A percentile compares a stretch with the other conserved stretches of the same genome.
Evolutionary conservation across 2,329 filamentous ascomycete genomes (phyloP).

Genomic region (Westerdykella ornata): DNA sequence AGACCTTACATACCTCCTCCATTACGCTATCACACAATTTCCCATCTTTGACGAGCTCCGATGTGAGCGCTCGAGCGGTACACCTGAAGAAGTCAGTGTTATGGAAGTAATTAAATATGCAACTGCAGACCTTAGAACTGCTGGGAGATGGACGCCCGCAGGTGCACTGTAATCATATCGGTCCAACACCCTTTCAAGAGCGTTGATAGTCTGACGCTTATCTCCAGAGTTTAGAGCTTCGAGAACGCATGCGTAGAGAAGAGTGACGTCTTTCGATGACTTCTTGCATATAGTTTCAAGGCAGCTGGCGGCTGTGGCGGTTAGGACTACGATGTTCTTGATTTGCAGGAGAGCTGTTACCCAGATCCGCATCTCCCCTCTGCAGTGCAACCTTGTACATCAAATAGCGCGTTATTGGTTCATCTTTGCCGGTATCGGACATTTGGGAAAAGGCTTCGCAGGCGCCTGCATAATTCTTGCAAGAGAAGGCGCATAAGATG

Average conservation of each 20-base stretch:
- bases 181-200: slow-evolving; percentile 55
- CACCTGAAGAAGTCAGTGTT: slow-evolving; percentile 26
- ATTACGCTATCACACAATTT: slow-evolving; percentile 21
- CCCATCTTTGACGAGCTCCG: slow-evolving; percentile 36
- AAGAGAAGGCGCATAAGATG: slow-evolving; percentile 61
- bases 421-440: slow-evolving; percentile 51
- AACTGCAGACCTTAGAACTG: slow-evolving; percentile 56
- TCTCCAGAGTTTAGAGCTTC: slow-evolving; percentile 65
- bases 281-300: slow-evolving; percentile 54
- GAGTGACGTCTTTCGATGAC: slow-evolving; percentile 50
- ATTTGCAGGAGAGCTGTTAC: slow-evolving; percentile 29
- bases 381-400: slow-evolving; percentile 67
- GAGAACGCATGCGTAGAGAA: slow-evolving; percentile 72
- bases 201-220: slow-evolving; percentile 52
- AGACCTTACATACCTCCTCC: slow-evolving; percentile 50
- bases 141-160: slow-evolving; percentile 52
- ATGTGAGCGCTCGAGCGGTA: slow-evolving; percentile 42
- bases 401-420: slow-evolving; percentile 63
- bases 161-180: slow-evolving; percentile 47
- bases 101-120: too few species aligned
- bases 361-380: slow-evolving; percentile 49
- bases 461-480: slow-evolving; percentile 50
- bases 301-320: slow-evolving; percentile 52
- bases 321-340: slow-evolving; percentile 1
- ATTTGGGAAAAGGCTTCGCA: slow-evolving; percentile 54